A percentile compares a stretch with the other conserved stretches of the same genome.
These are phyloP conservation scores for Scorias spongiosa DNA, from an alignment of 2,329 filamentous ascomycete species.

Conservation along the genomic window DNA sequence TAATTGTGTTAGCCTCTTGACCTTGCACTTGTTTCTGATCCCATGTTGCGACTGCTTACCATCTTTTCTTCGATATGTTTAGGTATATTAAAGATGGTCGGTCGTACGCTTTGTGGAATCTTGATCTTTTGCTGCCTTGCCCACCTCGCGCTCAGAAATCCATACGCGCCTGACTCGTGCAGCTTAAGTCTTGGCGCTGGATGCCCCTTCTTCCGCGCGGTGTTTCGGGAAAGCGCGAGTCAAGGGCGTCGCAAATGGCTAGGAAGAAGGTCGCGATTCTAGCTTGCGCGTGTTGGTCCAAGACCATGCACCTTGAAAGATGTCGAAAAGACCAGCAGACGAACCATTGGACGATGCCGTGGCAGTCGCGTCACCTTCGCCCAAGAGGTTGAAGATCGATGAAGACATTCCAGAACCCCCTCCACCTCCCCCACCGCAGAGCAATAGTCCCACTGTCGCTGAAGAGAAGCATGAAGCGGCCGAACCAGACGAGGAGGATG, in stretches of 20 bases:
- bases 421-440: not conserved
- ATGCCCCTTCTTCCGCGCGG: not conserved
- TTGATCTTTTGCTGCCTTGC: not conserved
- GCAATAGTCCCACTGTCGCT: not conserved
- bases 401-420: slow-evolving; percentile 22
- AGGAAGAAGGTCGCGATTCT: too few relatives aligned
- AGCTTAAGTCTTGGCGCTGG: not conserved
- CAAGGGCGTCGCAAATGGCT: not conserved
- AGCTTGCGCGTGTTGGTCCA: too few relatives aligned
- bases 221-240: not conserved
- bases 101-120: not conserved
- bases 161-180: not conserved
- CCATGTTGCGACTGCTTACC: not conserved
- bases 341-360: slow-evolving; percentile 28
- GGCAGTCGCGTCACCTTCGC: slow-evolving; percentile 29
- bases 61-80: not conserved
- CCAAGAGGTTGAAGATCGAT: slow-evolving; percentile 32
- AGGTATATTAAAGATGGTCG: too few relatives aligned
- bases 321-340: slow-evolving; percentile 33
- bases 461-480: slow-evolving; percentile 20
- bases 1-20: not conserved
- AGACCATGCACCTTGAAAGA: slow-evolving; percentile 7
- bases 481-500: slow-evolving; percentile 19
- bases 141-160: not conserved
- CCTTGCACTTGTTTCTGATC: not conserved